Conservation (phyloP, 306 rosid genomes). For the Macrotyloma uniflorum region DNA sequence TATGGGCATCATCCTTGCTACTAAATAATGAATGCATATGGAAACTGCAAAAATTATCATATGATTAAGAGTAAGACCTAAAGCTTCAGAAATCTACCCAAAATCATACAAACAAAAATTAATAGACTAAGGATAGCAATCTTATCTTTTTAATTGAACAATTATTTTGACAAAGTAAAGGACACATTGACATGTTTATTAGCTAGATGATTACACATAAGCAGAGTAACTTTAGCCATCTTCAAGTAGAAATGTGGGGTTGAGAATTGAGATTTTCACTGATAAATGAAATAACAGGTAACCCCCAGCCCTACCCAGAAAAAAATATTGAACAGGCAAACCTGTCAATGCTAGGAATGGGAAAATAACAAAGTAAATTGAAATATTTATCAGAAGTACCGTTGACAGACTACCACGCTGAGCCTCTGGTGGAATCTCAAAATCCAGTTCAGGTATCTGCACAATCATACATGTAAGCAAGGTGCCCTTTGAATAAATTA, state of each 20-base stretch:
- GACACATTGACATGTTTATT: constrained; percentile 3
- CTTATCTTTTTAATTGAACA: neutral
- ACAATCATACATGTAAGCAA: constrained; percentile 35
- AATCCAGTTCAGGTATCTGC: constrained; percentile 93
- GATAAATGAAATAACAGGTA: constrained; percentile 16
- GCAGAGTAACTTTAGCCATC: neutral
- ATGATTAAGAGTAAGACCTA: neutral
- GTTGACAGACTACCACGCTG: constrained; percentile 91
- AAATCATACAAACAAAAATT: neutral
- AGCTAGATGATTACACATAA: neutral
- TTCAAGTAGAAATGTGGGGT: neutral
- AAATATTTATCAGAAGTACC: constrained; percentile 51
- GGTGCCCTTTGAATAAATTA: constrained; percentile 9
- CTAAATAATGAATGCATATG: constrained; percentile 9
- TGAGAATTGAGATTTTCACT: neutral
- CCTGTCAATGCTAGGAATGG: neutral
- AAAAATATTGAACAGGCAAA: neutral
- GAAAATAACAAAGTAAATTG: constrained; percentile 10
- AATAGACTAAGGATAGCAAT: neutral
- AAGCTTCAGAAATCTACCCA: constrained; percentile 33
- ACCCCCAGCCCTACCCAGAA: neutral
- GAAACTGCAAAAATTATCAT: constrained; percentile 13
- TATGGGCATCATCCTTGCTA: constrained; percentile 17
- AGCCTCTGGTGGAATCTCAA: constrained; percentile 96
- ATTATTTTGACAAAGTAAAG: neutral